These are phyloP conservation scores for Aureobasidium sp. DNA, from an alignment of 2,329 filamentous ascomycete species.

Conservation along the genomic window DNA sequence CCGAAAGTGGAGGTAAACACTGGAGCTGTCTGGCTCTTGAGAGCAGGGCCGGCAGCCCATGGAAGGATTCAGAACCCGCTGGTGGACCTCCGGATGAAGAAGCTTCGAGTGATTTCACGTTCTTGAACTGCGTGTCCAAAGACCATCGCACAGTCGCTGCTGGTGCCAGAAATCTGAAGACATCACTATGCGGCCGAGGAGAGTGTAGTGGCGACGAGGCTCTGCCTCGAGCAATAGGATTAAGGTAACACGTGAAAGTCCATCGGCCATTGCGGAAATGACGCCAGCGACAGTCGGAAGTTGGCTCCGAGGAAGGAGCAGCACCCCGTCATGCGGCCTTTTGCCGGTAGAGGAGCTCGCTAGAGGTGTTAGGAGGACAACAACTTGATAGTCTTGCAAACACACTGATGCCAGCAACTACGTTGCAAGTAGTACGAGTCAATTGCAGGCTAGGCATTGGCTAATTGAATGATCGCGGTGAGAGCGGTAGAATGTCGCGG, in stretches of 20 bases:
- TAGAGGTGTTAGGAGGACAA: neutral
- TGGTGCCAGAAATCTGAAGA: too few species aligned
- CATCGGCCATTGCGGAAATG: neutral
- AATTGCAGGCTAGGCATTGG: neutral
- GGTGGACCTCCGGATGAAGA: neutral
- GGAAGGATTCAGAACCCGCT: too few species aligned
- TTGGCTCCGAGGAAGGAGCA: neutral
- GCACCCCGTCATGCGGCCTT: neutral
- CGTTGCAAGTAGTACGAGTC: too few species aligned
- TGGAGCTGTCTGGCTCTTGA: too few species aligned
- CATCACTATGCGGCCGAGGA: too few species aligned
- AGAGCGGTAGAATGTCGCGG: conserved; percentile 5
- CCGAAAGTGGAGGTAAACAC: too few species aligned
- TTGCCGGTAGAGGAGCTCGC: neutral
- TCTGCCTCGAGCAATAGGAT: too few species aligned
- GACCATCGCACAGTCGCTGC: too few species aligned
- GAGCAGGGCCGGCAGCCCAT: too few species aligned
- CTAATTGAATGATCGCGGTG: neutral
- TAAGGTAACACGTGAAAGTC: neutral
- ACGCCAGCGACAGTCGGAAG: neutral
- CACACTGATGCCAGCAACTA: neutral
- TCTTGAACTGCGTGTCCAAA: too few species aligned
- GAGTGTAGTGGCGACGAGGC: too few species aligned
- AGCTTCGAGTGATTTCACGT: too few species aligned
- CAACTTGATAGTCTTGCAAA: neutral